phyloP scores from a whole-genome alignment of 2,329 filamentous ascomycete species.

The Fusarium domesticum region DNA sequence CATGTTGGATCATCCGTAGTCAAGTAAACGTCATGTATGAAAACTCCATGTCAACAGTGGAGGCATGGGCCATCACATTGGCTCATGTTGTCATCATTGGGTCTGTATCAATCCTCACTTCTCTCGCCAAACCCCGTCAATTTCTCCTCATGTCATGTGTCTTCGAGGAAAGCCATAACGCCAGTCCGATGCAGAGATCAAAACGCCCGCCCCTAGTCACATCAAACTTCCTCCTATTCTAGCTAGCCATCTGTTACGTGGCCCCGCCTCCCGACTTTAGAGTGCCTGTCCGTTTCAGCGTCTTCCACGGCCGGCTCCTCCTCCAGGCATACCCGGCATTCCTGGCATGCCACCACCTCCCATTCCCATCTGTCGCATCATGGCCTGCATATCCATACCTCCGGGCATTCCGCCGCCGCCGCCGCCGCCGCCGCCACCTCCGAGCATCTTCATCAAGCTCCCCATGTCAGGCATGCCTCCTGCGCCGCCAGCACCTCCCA shows the following conservation, averaged over 20 bases:
- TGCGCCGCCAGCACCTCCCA: constrained; percentile 71
- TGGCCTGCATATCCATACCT: constrained; percentile 73
- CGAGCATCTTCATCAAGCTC: constrained; percentile 88
- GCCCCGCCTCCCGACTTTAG: neutral
- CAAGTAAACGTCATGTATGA: too few relatives aligned
- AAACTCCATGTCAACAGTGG: too few relatives aligned
- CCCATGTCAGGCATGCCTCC: constrained; percentile 78
- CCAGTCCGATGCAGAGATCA: constrained; percentile 11
- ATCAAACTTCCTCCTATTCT: neutral
- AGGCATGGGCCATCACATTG: too few relatives aligned
- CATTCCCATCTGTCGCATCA: constrained; percentile 72
- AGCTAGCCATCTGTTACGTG: neutral
- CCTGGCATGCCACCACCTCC: constrained; percentile 43
- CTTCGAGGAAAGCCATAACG: constrained; percentile 7
- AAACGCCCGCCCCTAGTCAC: constrained; percentile 1
- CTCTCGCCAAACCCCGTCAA: constrained; percentile 1
- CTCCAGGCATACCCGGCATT: constrained; percentile 33
- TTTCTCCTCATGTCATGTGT: constrained; percentile 1
- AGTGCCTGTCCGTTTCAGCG: constrained; percentile 20
- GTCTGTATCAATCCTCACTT: neutral
- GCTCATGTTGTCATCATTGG: neutral
- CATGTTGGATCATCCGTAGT: too few relatives aligned
- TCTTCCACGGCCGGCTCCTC: constrained; percentile 32
- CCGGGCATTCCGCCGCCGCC: constrained; percentile 63
- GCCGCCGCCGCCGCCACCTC: constrained; percentile 56